Percentiles rank a stretch among this genome's conserved stretches.
phyloP scores from a whole-genome alignment of 495 filamentous ascomycete genomes.

The Massariosphaeria phaeospora region DNA sequence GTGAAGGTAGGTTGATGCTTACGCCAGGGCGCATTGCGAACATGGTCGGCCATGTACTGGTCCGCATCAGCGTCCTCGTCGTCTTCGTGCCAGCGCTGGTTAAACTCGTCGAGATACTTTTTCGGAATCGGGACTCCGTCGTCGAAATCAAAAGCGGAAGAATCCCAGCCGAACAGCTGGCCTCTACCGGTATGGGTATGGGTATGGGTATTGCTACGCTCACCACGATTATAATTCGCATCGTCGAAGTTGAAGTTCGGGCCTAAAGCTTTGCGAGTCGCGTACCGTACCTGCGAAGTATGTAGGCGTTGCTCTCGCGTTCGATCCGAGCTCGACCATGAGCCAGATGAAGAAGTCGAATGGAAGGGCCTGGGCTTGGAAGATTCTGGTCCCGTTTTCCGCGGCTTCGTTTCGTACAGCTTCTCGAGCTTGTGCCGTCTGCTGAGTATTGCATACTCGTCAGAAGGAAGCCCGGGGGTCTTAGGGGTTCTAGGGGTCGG shows the following conservation, averaged over 20 bases:
- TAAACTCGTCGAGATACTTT: constrained; percentile 11
- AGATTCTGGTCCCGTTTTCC: too few relatives aligned
- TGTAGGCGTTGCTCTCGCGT: constrained; percentile 4
- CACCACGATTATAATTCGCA: background rate
- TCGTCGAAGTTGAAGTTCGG: background rate
- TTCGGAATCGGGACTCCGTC: constrained; percentile 4
- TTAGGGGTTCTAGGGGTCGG: too few relatives aligned
- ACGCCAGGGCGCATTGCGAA: background rate
- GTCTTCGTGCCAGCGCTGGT: constrained; percentile 3
- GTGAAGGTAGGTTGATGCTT: background rate
- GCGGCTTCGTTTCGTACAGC: constrained; percentile 6
- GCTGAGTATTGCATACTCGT: background rate
- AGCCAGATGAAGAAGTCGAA: too few relatives aligned
- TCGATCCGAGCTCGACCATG: too few relatives aligned
- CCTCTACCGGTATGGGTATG: too few relatives aligned
- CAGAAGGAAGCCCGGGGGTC: background rate
- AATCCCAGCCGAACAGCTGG: too few relatives aligned
- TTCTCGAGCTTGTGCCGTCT: background rate
- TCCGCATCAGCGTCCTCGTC: constrained; percentile 10
- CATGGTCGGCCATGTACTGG: background rate
- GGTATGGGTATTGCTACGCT: background rate
- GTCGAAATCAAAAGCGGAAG: background rate
- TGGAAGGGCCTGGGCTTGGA: too few relatives aligned
- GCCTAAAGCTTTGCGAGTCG: constrained; percentile 5
- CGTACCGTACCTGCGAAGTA: background rate